Percentiles rank a stretch among this genome's conserved stretches.
phyloP scores from a whole-genome alignment of 495 filamentous ascomycete species.

The Aspergillus panamensis region DNA sequence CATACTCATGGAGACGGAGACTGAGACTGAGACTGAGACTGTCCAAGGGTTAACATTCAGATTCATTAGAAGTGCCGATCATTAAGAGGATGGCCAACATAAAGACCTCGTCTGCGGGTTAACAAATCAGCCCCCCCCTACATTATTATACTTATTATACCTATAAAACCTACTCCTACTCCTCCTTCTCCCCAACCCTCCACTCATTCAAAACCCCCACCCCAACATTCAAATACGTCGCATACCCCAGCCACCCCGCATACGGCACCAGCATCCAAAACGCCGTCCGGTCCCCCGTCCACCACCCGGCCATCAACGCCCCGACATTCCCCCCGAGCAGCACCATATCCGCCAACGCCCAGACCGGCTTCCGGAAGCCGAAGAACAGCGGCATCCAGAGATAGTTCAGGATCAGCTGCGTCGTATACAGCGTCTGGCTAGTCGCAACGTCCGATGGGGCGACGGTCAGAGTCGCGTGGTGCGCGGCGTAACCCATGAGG shows the following conservation, averaged over 20 bases:
- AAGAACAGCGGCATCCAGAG: slow-evolving; percentile 97
- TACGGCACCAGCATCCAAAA: slow-evolving; percentile 77
- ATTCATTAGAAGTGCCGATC: slow-evolving; percentile 2
- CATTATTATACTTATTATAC: too few relatives aligned
- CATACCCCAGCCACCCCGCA: slow-evolving; percentile 76
- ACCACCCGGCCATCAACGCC: slow-evolving; percentile 71
- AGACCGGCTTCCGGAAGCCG: slow-evolving; percentile 60
- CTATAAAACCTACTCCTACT: too few relatives aligned
- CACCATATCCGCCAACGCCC: slow-evolving; percentile 72
- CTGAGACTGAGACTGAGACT: background rate
- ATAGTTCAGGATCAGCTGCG: slow-evolving; percentile 79
- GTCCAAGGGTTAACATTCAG: background rate
- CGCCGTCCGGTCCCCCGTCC: slow-evolving; percentile 64
- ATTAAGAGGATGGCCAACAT: too few relatives aligned
- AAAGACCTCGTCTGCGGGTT: too few relatives aligned
- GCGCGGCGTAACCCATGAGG: slow-evolving; percentile 82
- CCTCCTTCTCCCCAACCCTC: slow-evolving; percentile 50
- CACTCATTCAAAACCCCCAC: slow-evolving; percentile 74
- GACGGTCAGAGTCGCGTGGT: slow-evolving; percentile 56
- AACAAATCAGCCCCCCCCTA: too few relatives aligned
- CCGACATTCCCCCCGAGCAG: slow-evolving; percentile 64
- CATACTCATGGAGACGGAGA: slow-evolving; percentile 23
- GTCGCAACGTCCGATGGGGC: slow-evolving; percentile 35
- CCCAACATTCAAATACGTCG: slow-evolving; percentile 71
- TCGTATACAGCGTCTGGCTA: slow-evolving; percentile 65